These are phyloP conservation scores for Fragaria vesca DNA, from an alignment of 306 rosid genomes.

Conservation along the genomic window DNA sequence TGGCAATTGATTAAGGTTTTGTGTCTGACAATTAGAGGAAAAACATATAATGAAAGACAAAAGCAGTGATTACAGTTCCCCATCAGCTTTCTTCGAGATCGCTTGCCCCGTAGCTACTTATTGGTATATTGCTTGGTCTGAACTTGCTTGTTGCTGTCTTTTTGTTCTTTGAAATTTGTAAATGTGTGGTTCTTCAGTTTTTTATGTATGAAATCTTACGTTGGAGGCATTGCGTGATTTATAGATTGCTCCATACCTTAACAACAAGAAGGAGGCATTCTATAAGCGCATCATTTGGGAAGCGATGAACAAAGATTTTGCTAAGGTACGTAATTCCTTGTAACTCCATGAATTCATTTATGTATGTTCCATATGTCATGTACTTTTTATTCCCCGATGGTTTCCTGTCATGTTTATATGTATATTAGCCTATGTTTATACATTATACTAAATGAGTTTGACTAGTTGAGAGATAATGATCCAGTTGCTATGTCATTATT, in stretches of 20 bases:
- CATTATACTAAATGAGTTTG: background rate
- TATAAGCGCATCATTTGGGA: slow-evolving; percentile 23
- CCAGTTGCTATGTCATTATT: background rate
- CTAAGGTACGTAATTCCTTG: slow-evolving; percentile 7
- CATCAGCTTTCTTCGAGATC: background rate
- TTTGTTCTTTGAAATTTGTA: background rate
- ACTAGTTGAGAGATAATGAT: background rate
- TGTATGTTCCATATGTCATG: background rate
- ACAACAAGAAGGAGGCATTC: slow-evolving; percentile 4
- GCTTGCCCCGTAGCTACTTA: background rate
- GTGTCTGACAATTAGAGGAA: slow-evolving; percentile 7
- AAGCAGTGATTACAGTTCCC: background rate
- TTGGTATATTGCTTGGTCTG: slow-evolving; percentile 6
- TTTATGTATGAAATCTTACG: background rate
- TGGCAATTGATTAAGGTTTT: background rate
- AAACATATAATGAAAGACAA: background rate
- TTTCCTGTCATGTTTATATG: background rate
- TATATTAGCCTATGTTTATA: background rate
- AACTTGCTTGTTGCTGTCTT: background rate
- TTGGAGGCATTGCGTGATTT: background rate
- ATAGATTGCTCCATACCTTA: slow-evolving; percentile 6
- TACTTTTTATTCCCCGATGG: background rate
- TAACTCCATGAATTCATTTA: background rate
- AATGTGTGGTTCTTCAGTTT: background rate
- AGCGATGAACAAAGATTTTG: background rate